Evolutionary conservation across 208 protist genomes (phyloP).

Genomic region (Lotmaria passim): DNA sequence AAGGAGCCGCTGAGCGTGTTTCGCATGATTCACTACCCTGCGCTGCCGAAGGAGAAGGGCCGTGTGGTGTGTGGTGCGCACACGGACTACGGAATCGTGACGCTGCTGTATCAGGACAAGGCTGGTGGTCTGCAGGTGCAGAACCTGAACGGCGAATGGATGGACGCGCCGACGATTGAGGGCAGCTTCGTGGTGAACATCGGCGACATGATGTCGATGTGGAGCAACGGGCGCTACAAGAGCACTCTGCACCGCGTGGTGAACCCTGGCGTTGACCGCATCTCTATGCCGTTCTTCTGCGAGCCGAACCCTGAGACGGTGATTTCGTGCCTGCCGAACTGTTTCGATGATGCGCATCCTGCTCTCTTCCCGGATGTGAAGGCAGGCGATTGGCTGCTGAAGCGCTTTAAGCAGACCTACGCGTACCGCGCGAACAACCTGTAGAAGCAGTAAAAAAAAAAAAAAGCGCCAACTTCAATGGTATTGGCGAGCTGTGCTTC

Average conservation of each 20-base stretch:
- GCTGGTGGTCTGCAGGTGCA: slow-evolving; percentile 67
- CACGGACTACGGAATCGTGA: slow-evolving; percentile 87
- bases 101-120: slow-evolving; percentile 77
- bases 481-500: too few species aligned
- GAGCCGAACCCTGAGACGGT: slow-evolving; percentile 76
- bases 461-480: too few species aligned
- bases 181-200: slow-evolving; percentile 86
- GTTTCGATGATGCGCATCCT: slow-evolving; percentile 60
- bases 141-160: slow-evolving; percentile 64
- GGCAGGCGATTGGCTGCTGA: slow-evolving; percentile 70
- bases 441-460: slow-evolving; percentile 2
- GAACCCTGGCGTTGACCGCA: slow-evolving; percentile 70
- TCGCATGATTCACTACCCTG: slow-evolving; percentile 82
- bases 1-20: slow-evolving; percentile 72
- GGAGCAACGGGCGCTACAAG: slow-evolving; percentile 80
- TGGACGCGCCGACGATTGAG: slow-evolving; percentile 56
- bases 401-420: slow-evolving; percentile 79
- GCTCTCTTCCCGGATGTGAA: slow-evolving; percentile 60
- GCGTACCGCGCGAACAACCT: slow-evolving; percentile 38
- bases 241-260: slow-evolving; percentile 76
- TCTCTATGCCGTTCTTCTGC: slow-evolving; percentile 87
- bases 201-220: slow-evolving; percentile 89
- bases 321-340: slow-evolving; percentile 71
- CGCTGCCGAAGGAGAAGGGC: slow-evolving; percentile 49
- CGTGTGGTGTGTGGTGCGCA: slow-evolving; percentile 67